Conservation (phyloP, 306 rosid genomes). For the Dicorynia guianensis region DNA sequence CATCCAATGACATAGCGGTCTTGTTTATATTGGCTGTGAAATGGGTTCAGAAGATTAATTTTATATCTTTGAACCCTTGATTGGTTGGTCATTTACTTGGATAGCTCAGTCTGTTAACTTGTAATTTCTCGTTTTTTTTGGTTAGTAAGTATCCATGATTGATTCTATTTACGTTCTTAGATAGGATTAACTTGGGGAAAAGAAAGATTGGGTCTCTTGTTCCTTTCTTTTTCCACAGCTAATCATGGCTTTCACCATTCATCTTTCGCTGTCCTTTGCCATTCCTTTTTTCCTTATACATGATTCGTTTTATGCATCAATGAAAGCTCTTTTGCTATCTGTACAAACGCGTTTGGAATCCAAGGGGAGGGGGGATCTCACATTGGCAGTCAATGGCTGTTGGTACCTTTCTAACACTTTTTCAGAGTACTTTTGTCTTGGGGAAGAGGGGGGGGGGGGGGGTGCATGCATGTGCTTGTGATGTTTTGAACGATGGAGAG, state of each 20-base stretch:
- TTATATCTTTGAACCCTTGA: slow-evolving; percentile 61
- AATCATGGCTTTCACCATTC: slow-evolving; percentile 10
- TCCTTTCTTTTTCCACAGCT: slow-evolving; percentile 25
- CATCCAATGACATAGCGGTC: slow-evolving; percentile 61
- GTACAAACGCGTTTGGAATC: slow-evolving; percentile 46
- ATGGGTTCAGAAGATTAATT: slow-evolving; percentile 63
- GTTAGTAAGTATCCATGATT: too few relatives aligned
- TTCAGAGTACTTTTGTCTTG: neutral
- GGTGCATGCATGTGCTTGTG: too few relatives aligned
- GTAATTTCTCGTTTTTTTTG: too few relatives aligned
- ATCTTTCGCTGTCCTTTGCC: slow-evolving; percentile 38
- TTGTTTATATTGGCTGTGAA: slow-evolving; percentile 49
- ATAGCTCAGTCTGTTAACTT: slow-evolving; percentile 57
- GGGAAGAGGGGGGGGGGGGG: too few relatives aligned
- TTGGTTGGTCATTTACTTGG: slow-evolving; percentile 52
- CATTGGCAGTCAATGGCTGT: slow-evolving; percentile 42
- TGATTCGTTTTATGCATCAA: slow-evolving; percentile 44
- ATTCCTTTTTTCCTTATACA: slow-evolving; percentile 17
- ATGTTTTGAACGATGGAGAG: too few relatives aligned
- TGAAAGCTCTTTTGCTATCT: slow-evolving; percentile 38
- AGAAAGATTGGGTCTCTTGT: slow-evolving; percentile 44
- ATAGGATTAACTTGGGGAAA: slow-evolving; percentile 46
- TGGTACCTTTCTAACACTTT: slow-evolving; percentile 43
- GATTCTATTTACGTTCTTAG: slow-evolving; percentile 37
- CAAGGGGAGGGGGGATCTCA: slow-evolving; percentile 43